These are phyloP conservation scores for Paratinospora sagittata DNA, from an alignment of 164 flowering plant species.

Conservation along the genomic window DNA sequence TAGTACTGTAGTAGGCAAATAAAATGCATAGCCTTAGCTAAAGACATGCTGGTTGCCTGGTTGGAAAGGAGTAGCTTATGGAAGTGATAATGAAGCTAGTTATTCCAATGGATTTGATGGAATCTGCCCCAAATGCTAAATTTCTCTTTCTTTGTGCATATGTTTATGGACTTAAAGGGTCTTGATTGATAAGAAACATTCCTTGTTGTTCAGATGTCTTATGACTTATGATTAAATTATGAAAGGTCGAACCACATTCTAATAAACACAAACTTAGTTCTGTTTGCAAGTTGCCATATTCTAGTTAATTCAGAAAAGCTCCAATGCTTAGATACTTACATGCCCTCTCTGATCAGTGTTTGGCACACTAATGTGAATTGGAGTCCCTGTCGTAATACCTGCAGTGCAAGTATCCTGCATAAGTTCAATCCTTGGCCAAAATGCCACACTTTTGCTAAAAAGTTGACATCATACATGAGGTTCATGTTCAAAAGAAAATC, in stretches of 20 bases:
- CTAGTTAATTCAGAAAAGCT: background rate
- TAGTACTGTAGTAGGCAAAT: background rate
- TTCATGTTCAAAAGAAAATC: background rate
- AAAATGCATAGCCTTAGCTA: background rate
- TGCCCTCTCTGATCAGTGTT: constrained; percentile 95
- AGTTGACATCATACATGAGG: background rate
- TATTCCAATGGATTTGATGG: background rate
- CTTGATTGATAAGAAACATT: background rate
- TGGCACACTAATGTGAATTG: constrained; percentile 78
- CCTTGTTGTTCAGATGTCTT: background rate
- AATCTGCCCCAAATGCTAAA: background rate
- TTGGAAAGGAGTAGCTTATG: background rate
- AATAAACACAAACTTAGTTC: background rate
- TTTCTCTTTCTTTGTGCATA: background rate
- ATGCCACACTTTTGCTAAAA: background rate
- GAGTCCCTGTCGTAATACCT: constrained; percentile 93
- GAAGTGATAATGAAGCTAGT: background rate
- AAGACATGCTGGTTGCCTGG: background rate
- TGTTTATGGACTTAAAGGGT: background rate
- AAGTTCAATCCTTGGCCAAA: constrained; percentile 3
- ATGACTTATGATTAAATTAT: too few species aligned
- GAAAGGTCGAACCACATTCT: background rate
- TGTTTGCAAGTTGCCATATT: background rate
- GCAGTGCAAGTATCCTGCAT: constrained; percentile 24
- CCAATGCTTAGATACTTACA: constrained; percentile 41